A percentile compares a stretch with the other conserved stretches of the same genome.
phyloP scores from a whole-genome alignment of 257 asterid genomes.

The Salvia rosmarinus region DNA sequence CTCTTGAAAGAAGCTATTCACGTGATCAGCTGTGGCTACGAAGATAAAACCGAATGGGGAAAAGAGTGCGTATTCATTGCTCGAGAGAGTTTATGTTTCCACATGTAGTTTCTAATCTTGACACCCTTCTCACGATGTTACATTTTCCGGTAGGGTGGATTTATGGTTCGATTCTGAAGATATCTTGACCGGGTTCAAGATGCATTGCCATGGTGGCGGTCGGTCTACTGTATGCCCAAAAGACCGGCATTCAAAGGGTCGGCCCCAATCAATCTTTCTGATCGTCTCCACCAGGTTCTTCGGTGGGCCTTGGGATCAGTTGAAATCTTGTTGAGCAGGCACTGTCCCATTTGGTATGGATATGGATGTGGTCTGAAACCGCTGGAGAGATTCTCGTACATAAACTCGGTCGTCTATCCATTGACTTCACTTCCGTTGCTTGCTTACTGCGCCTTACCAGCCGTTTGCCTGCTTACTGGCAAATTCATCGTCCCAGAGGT shows the following conservation, averaged over 20 bases:
- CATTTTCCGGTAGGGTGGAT: constrained; percentile 82
- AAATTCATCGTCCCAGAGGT: constrained; percentile 93
- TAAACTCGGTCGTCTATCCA: constrained; percentile 90
- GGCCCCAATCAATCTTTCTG: constrained; percentile 94
- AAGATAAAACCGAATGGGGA: constrained; percentile 98
- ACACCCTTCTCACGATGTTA: constrained; percentile 21
- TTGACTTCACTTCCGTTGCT: constrained; percentile 89
- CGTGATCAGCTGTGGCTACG: constrained; percentile 94
- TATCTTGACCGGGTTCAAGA: constrained; percentile 94
- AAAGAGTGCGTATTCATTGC: constrained; percentile 58
- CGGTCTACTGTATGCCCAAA: constrained; percentile 89
- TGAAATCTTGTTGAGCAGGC: constrained; percentile 85
- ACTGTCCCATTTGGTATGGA: constrained; percentile 98
- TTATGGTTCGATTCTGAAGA: constrained; percentile 96
- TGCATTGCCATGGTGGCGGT: constrained; percentile 99
- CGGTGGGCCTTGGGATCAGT: constrained; percentile 99
- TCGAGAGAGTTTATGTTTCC: not conserved
- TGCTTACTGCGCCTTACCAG: constrained; percentile 87
- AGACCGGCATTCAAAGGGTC: constrained; percentile 93
- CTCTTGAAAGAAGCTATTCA: constrained; percentile 98
- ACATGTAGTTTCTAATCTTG: not conserved
- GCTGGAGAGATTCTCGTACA: constrained; percentile 88
- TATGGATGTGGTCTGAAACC: constrained; percentile 95
- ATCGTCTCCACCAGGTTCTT: constrained; percentile 96
- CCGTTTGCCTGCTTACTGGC: constrained; percentile 91